phyloP scores from a whole-genome alignment of 129 eudicot species.

The Smallanthus sonchifolius region DNA sequence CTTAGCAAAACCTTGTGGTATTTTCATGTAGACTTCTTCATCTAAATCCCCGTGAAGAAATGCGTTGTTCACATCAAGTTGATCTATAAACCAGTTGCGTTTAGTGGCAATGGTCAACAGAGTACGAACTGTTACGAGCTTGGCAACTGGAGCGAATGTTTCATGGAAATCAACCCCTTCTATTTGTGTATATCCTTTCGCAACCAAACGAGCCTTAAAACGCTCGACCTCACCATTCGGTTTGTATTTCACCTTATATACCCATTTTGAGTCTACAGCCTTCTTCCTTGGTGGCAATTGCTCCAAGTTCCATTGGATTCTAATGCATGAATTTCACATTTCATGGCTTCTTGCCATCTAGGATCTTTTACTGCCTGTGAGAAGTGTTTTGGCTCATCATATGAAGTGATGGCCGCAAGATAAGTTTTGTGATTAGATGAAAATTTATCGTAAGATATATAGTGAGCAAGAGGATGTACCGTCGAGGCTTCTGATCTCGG shows the following conservation, averaged over 20 bases:
- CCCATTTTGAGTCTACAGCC: neutral
- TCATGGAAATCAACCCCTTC: neutral
- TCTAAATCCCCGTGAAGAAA: neutral
- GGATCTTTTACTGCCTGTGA: neutral
- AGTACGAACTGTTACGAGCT: neutral
- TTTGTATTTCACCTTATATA: conserved; percentile 5
- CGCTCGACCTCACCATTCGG: neutral
- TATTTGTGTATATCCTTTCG: neutral
- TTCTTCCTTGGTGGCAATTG: neutral
- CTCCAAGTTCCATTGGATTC: neutral
- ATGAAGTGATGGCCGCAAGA: conserved; percentile 6
- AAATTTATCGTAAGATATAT: conserved; percentile 5
- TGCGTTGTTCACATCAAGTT: neutral
- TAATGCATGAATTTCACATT: conserved; percentile 12
- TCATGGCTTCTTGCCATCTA: conserved; percentile 17
- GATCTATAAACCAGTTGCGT: neutral
- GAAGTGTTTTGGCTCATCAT: conserved; percentile 5
- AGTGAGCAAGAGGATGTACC: conserved; percentile 7
- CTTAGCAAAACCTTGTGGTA: neutral
- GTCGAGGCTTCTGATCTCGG: neutral
- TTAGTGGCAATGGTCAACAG: neutral
- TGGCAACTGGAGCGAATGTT: neutral
- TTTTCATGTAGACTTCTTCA: neutral
- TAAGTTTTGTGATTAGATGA: neutral
- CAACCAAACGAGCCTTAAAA: neutral